Evolutionary conservation across 805 yeast genomes (phyloP), one percentile per base, ranked within the genome.

Genomic region (Suhomyces emberorum): DNA sequence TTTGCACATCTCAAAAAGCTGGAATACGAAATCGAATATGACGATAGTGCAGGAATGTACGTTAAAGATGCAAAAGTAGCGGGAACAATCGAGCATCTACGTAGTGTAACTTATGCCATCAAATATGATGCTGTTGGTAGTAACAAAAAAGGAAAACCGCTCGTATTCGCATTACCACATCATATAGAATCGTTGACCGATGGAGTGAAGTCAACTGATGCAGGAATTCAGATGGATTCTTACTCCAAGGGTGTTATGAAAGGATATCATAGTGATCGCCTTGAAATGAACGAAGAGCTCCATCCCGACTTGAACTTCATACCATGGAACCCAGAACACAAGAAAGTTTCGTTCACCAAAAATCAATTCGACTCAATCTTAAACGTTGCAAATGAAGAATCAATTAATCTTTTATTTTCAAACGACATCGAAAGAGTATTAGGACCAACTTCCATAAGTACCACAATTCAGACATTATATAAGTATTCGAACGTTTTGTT

Each of bases 21-120:
- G 30, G n/a, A n/a, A n/a, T n/a, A n/a, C n/a, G n/a, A n/a, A n/a
- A 54, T 61, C 6, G 61, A 55, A 42, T 79, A 80, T 51, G 89
- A 82, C 54, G 47, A 62, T 28, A 77, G 83, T 15, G 89, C 93
- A 27, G 95, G 95, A 26, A 63, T 70, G 46, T 84, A 81, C 51
- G 77, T 74, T 3, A 69, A 70, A 2, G 69, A 66, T 22, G 80
- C 79, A 12, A 39, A 51, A 4, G 50, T 81, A 14, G 47, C 51
- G 15, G 86, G 83, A 35, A 54, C 70, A 16, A 68, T 65, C 4
- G n/a, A n/a, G n/a, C 61, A 65, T 18, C 77, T 78, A 12, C 41
- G 59, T 3, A 43, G 62, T 17, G 82, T 79, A 8, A 52, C 59
- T 12, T 81, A 78, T 52, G 48, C 62, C 25, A 69, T 78, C 49